phyloP scores from a whole-genome alignment of 1,284 basidiomycete genomes.

The Tranzscheliella williamsii region DNA sequence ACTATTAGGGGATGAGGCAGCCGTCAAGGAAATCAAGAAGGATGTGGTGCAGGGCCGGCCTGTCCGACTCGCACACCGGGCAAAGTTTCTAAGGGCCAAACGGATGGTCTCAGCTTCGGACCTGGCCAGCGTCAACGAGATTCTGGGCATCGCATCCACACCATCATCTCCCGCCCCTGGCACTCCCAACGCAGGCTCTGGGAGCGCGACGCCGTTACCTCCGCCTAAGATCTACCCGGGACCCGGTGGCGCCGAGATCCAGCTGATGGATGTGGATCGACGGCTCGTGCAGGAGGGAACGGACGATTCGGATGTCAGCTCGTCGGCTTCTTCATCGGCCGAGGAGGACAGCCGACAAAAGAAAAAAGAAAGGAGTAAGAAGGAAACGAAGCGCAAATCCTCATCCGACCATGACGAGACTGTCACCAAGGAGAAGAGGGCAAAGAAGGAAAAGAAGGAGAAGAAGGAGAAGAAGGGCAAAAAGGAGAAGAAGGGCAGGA shows the following conservation, averaged over 20 bases:
- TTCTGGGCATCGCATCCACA: constrained; percentile 49
- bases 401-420: background rate
- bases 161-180: constrained; percentile 34
- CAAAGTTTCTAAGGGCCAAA: constrained; percentile 58
- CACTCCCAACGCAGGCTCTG: constrained; percentile 14
- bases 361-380: constrained; percentile 3
- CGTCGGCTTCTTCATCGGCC: constrained; percentile 1
- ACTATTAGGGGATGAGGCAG: constrained; percentile 11
- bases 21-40: constrained; percentile 25
- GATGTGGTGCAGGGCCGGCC: constrained; percentile 17
- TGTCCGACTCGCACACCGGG: constrained; percentile 41
- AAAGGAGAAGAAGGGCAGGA: constrained; percentile 9
- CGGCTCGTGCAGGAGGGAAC: constrained; percentile 5
- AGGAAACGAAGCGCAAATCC: background rate
- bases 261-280: constrained; percentile 32
- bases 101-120: constrained; percentile 47
- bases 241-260: constrained; percentile 30
- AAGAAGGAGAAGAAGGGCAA: constrained; percentile 10
- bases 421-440: constrained; percentile 4
- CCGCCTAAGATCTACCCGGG: constrained; percentile 27
- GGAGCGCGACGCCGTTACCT: constrained; percentile 13
- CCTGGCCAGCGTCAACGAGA: constrained; percentile 53
- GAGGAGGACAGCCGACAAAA: constrained; percentile 1
- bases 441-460: constrained; percentile 3
- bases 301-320: constrained; percentile 4